Conservation (phyloP, 306 rosid genomes). For the Dalbergia cultrata region DNA sequence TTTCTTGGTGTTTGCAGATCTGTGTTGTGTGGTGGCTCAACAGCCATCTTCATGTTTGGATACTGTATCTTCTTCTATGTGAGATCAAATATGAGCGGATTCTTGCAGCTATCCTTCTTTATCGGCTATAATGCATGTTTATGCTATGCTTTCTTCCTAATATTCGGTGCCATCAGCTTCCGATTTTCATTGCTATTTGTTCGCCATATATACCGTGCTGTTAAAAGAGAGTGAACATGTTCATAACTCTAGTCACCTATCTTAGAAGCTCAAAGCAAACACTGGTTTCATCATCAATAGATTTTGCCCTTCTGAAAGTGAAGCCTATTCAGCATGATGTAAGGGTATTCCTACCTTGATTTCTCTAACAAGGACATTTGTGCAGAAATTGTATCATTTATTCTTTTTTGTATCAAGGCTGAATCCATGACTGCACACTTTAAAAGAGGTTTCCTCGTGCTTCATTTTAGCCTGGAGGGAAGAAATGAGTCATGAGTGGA, state of each 20-base stretch:
- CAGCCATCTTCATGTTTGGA: constrained; percentile 78
- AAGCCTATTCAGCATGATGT: constrained; percentile 14
- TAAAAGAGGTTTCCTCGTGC: too few relatives aligned
- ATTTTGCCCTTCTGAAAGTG: constrained; percentile 33
- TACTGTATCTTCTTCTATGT: constrained; percentile 72
- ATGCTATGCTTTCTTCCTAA: constrained; percentile 82
- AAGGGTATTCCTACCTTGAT: constrained; percentile 32
- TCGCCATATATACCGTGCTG: constrained; percentile 66
- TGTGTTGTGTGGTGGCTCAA: constrained; percentile 76
- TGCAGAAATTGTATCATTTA: constrained; percentile 33
- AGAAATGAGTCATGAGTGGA: not conserved
- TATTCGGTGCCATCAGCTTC: constrained; percentile 81
- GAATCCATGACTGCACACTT: constrained; percentile 17
- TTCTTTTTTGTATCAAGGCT: not conserved
- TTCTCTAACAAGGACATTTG: constrained; percentile 33
- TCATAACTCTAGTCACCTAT: not conserved
- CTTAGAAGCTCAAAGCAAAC: constrained; percentile 33
- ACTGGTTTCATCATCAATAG: constrained; percentile 8
- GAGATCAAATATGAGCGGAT: constrained; percentile 77
- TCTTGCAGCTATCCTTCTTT: constrained; percentile 80
- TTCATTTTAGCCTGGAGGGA: constrained; percentile 32
- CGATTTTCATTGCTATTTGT: constrained; percentile 72
- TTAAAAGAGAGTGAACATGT: constrained; percentile 79
- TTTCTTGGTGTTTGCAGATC: constrained; percentile 69
- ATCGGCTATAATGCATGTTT: constrained; percentile 85